Conservation (phyloP, 2,329 filamentous ascomycete genomes). For the Penicillium sp. region DNA sequence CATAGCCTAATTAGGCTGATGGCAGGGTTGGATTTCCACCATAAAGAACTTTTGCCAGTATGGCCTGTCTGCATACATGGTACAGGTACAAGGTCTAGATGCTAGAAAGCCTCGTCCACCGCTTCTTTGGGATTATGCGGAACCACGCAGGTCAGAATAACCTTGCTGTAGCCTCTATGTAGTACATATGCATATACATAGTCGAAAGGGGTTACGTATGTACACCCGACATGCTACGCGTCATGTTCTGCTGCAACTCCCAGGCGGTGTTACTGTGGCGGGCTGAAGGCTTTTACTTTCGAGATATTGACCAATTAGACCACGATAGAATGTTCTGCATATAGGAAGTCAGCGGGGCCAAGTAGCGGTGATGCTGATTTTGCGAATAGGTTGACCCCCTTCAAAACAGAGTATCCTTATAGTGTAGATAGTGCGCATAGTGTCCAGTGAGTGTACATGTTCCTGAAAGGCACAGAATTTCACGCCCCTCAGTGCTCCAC, state of each 20-base stretch:
- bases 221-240: constrained; percentile 3
- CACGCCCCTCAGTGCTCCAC: constrained; percentile 12
- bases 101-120: constrained; percentile 5
- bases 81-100: neutral
- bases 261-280: constrained; percentile 5
- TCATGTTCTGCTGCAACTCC: constrained; percentile 6
- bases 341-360: neutral
- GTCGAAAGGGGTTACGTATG: constrained; percentile 11
- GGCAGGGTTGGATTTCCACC: neutral
- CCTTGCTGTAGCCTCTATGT: constrained; percentile 9
- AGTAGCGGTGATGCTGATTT: neutral
- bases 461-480: constrained; percentile 2
- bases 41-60: neutral
- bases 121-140: constrained; percentile 6
- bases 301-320: neutral
- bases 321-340: constrained; percentile 1
- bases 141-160: constrained; percentile 10
- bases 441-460: neutral
- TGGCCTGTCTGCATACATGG: neutral
- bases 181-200: constrained; percentile 2
- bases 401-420: too few relatives aligned
- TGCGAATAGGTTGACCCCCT: neutral
- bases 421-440: neutral
- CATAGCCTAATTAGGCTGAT: neutral
- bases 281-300: constrained; percentile 4